Base-by-base conservation (phyloP, 2,329 filamentous ascomycete genomes). In the Sclerotinia borealis region DNA sequence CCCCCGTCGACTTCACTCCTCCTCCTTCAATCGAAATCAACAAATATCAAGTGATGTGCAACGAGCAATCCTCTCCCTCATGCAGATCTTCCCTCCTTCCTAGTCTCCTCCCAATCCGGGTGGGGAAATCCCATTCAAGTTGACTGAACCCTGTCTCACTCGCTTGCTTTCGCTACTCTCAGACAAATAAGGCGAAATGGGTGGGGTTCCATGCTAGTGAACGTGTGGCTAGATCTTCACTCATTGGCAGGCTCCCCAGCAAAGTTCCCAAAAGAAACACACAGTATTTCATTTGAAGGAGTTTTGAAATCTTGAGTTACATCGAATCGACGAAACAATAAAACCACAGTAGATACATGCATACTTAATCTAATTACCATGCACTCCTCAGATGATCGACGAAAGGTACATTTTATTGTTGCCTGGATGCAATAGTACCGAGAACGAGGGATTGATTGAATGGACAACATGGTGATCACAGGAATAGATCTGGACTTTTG, bases 91-190 rank as follows among this genome's bases (percentile, higher is more conserved):
- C 39, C 29, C 31, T 45, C 19, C 15, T 58, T 58, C 39, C 54
- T 39, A 56, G 19, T 34, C 27, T 56, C 54, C 39, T 55, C 51
- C 49, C 39, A 22, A 45, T 56, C 27, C 39, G 54, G 54, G 39
- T 45, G 39, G 39, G 39, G 54, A 45, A 34, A 58, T 58, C 39
- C 54, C 54, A 45, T 58, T 58, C 34, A 31, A 58, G 54, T 45
- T 25, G 11, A 45, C 3, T 45, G 27, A 58, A 56, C 60, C 60
- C 31, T 56, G 50, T 36, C 37, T 36, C 31, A 58, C 17, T 62
- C 60, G 60, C 60, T 56, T 49, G 25, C 13, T 37, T 62, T 62
- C 60, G 29, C 60, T 62, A 48, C 60, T 56, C 50, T 56, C 22
- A 55, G 52, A 62, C 60, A 62, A 58, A 56, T 29, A 36, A 45